Evolutionary conservation across 2,329 filamentous ascomycete species (phyloP).

Genomic region (Aspergillus persii): DNA sequence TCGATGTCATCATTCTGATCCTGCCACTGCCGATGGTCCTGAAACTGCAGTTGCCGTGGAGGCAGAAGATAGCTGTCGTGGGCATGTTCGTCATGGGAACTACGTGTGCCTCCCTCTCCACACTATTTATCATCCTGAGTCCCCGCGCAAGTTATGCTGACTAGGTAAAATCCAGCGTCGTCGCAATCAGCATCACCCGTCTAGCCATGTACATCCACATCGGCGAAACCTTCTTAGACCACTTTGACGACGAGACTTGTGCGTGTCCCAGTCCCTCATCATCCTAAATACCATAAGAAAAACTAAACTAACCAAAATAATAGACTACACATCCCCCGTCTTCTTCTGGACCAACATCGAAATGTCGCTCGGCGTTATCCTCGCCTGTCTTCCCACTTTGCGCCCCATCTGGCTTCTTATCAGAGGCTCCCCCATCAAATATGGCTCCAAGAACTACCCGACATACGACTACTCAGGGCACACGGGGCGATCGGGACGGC

Average conservation of each 20-base stretch:
- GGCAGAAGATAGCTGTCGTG: not conserved
- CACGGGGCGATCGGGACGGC: not conserved
- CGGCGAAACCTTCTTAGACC: not conserved
- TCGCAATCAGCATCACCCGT: not conserved
- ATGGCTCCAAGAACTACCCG: not conserved
- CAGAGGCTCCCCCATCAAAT: not conserved
- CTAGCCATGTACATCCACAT: not conserved
- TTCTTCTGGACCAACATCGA: constrained; percentile 1
- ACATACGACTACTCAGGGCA: not conserved
- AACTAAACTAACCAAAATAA: not conserved
- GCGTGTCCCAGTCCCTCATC: not conserved
- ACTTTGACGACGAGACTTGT: not conserved
- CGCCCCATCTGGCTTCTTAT: not conserved
- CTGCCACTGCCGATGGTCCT: not conserved
- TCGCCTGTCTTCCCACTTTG: not conserved
- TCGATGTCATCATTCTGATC: not conserved
- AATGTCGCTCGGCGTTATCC: not conserved
- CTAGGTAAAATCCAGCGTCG: not conserved
- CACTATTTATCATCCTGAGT: not conserved
- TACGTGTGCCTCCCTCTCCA: not conserved
- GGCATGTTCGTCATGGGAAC: not conserved
- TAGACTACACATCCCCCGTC: not conserved
- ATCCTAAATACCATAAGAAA: not conserved
- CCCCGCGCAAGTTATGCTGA: not conserved
- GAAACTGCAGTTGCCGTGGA: not conserved